Evolutionary conservation across 495 filamentous ascomycete genomes (phyloP).

Genomic region (Diplogelasinospora grovesii): DNA sequence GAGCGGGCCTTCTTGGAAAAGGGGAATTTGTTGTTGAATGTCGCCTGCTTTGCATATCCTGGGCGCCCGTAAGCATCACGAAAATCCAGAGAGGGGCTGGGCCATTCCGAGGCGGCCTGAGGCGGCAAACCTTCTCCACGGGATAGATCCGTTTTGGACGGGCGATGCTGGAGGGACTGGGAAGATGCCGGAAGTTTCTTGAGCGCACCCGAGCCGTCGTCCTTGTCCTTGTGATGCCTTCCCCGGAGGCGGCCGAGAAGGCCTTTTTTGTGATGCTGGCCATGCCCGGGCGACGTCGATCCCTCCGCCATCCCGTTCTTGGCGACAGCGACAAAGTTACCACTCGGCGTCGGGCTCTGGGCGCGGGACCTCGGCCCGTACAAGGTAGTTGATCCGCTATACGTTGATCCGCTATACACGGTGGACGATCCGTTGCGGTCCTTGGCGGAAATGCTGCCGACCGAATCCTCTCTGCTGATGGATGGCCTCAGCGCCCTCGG

Average conservation of each 20-base stretch:
- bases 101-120: conserved; percentile 41
- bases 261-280: conserved; percentile 58
- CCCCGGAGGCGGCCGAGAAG: conserved; percentile 58
- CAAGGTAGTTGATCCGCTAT: conserved; percentile 35
- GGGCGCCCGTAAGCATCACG: conserved; percentile 31
- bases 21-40: conserved; percentile 52
- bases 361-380: conserved; percentile 46
- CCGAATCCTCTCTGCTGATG: conserved; percentile 64
- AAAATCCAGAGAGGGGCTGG: conserved; percentile 24
- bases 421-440: conserved; percentile 39
- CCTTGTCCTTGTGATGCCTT: conserved; percentile 49
- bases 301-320: conserved; percentile 41
- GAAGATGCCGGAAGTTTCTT: conserved; percentile 51
- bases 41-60: conserved; percentile 42
- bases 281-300: conserved; percentile 52
- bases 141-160: conserved; percentile 44
- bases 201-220: conserved; percentile 40
- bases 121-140: conserved; percentile 35
- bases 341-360: conserved; percentile 70
- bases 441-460: conserved; percentile 42
- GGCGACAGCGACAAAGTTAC: conserved; percentile 41
- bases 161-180: conserved; percentile 44
- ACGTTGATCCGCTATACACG: no score
- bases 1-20: conserved; percentile 42
- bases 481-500: conserved; percentile 53